Base-by-base conservation (phyloP, 2,329 filamentous ascomycete species). In the Paraphaeosphaeria minitans region DNA sequence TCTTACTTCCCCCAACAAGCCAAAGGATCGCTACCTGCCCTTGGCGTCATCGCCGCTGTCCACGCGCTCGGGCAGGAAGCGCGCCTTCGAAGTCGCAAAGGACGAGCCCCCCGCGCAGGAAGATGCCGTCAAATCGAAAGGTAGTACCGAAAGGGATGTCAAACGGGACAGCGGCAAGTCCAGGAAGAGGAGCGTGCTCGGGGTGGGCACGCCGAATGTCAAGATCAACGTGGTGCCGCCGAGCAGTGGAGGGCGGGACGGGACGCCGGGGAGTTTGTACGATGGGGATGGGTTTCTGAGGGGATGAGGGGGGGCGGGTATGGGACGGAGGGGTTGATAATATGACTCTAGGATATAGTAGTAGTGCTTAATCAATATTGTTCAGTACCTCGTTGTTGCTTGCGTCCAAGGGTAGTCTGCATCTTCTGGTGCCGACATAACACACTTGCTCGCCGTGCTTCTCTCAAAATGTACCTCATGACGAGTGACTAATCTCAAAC, bases 231-330 rank as follows among this genome's bases (percentile, higher is more conserved):
- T 72, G 12, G 54, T 61, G 52, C 63, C 69, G 41, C 64, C 69
- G 3, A 66, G 60, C 56, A 60, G 58, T 27, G 58, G 48, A 19
- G 55, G 37, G 14, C 16, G 29, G n/a, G 45, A 50, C 13, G 61
- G 65, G 22, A 74, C 66, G 56, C 65, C 71, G 46, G 67, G 68
- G 57, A 73, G 69, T 64, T 68, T 74, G 62, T 76, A 76, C 59
- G 74, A 76, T 65, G 62, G 55, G 29, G 63, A 75, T 47, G 72
- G 72, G 42, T 75, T 75, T 64, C 57, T 74, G 42, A 61, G 58
- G 12, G 22, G 43, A 8, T 46, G 27, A 46, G 6, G 13, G 43
- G 8, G 27, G 27, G 29, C 29, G 16, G 8, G 29, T 10, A 9
- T 4, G 8, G 29, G 4, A 31, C 2, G 4, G 29, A 6, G 3